These are phyloP conservation scores for Paramecium biaurelia DNA, from an alignment of 73 alveolate species.

Conservation along the genomic window DNA sequence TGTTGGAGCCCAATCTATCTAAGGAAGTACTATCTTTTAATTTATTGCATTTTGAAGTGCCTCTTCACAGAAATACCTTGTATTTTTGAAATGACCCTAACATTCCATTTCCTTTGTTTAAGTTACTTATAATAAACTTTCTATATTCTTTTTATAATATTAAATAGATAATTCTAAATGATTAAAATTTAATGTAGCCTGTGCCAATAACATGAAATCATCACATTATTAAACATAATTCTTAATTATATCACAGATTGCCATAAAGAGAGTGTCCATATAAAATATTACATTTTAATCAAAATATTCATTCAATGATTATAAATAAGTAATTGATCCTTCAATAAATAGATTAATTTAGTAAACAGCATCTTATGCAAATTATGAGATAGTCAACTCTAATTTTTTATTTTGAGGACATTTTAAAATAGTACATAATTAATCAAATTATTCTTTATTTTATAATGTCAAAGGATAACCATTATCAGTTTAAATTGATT, in stretches of 20 bases:
- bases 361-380: neutral
- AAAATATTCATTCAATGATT: neutral
- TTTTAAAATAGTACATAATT: neutral
- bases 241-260: constrained; percentile 3
- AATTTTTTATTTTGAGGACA: neutral
- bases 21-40: neutral
- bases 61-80: constrained; percentile 1
- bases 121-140: constrained; percentile 22
- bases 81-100: neutral
- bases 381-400: neutral
- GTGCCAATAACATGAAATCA: neutral
- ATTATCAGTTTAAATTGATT: neutral
- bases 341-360: constrained; percentile 33
- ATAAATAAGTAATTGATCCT: constrained; percentile 19
- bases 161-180: neutral
- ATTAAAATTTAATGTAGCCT: neutral
- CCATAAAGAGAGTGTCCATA: constrained; percentile 6
- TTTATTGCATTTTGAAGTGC: neutral
- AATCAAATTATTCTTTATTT: constrained; percentile 11
- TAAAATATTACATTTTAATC: constrained; percentile 42
- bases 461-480: neutral
- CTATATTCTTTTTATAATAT: neutral
- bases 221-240: neutral
- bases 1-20: constrained; percentile 25
- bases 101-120: constrained; percentile 39